These are phyloP conservation scores for Fusarium mangiferae DNA, from an alignment of 2,329 filamentous ascomycete genomes.

Conservation along the genomic window DNA sequence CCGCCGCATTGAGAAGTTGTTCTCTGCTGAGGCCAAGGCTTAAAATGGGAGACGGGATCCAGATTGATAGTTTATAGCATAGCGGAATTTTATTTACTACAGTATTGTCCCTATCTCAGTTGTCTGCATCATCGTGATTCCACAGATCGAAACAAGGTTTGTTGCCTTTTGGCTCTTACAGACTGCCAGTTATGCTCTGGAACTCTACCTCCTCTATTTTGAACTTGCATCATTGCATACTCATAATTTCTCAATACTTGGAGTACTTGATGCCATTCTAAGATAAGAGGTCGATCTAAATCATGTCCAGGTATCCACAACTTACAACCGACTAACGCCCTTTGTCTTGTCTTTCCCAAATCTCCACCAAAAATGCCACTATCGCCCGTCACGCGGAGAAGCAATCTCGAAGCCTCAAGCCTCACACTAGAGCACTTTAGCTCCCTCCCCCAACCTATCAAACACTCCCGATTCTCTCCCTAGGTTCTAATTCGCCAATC, in stretches of 20 bases:
- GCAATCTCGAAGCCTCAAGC: constrained; percentile 12
- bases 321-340: constrained; percentile 1
- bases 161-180: background rate
- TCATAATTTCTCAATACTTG: fast-evolving
- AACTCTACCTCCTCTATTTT: background rate
- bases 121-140: background rate
- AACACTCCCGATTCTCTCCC: background rate
- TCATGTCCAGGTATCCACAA: background rate
- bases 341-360: constrained; percentile 12
- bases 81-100: background rate
- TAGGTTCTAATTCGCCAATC: background rate
- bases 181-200: background rate
- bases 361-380: background rate
- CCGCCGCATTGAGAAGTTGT: constrained; percentile 41
- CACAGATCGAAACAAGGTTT: background rate
- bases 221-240: background rate
- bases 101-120: fast-evolving
- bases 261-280: fast-evolving
- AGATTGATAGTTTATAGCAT: constrained; percentile 6
- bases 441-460: background rate
- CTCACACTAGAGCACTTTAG: constrained; percentile 8
- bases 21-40: constrained; percentile 6
- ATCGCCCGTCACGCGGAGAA: background rate
- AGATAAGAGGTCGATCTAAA: fast-evolving
- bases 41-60: background rate